Evolutionary conservation across 345 rosid species (phyloP).

Genomic region (Citropsis articulata): DNA sequence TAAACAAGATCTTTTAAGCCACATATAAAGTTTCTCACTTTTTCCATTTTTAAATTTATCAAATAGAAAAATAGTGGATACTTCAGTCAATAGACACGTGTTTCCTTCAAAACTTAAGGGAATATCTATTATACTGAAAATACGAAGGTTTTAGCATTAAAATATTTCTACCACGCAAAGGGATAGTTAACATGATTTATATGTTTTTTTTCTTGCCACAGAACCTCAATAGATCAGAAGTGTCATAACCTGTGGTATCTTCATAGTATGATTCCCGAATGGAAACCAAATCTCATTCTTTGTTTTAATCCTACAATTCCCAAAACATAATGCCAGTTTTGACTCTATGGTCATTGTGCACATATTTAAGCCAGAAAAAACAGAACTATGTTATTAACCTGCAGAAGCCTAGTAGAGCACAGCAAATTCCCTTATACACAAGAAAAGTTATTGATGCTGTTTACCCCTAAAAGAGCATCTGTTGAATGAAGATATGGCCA

Average conservation of each 20-base stretch:
- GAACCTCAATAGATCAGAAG: not conserved
- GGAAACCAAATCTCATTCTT: not conserved
- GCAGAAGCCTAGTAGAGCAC: not conserved
- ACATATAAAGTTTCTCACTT: not conserved
- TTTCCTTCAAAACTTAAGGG: not conserved
- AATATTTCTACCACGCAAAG: not conserved
- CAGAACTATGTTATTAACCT: not conserved
- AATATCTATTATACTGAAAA: not conserved
- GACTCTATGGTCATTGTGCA: not conserved
- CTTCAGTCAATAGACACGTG: not conserved
- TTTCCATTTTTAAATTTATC: not conserved
- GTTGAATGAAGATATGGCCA: slow-evolving; percentile 77
- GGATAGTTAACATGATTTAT: not conserved
- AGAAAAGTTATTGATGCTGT: slow-evolving; percentile 2
- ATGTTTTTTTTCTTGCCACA: not conserved
- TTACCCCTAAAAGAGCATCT: slow-evolving; percentile 66
- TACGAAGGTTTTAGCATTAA: not conserved
- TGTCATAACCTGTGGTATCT: not conserved
- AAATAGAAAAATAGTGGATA: not conserved
- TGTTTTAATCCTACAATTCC: not conserved
- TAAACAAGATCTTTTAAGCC: not conserved
- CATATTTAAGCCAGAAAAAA: slow-evolving; percentile 7
- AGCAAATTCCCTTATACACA: not conserved
- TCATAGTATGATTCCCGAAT: not conserved
- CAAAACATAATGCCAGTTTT: not conserved